Percentiles rank a stretch among this genome's conserved stretches.
Conservation (phyloP, 352 stramenopile genomes). For the Phytophthora litchii region DNA sequence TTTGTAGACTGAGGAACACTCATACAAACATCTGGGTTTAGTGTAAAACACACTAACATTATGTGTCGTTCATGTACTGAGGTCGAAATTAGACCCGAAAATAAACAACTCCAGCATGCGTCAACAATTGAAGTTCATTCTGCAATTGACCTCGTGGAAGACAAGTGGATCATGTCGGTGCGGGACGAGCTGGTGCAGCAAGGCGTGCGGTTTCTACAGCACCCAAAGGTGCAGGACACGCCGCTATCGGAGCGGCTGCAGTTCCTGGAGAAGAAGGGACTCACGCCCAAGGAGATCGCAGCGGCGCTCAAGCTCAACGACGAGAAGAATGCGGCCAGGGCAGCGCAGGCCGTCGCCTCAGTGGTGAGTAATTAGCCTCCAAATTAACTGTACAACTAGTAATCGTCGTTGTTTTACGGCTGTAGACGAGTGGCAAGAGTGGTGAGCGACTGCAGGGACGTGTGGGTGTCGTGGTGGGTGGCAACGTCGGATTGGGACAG, state of each 20-base stretch:
- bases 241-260: slow-evolving; percentile 70
- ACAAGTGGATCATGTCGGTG: slow-evolving; percentile 34
- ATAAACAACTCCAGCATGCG: neutral
- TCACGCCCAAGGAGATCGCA: slow-evolving; percentile 73
- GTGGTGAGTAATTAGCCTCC: slow-evolving; percentile 39
- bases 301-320: slow-evolving; percentile 70
- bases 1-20: slow-evolving; percentile 19
- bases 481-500: slow-evolving; percentile 62
- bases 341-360: slow-evolving; percentile 62
- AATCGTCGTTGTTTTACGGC: slow-evolving; percentile 11
- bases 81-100: too few species aligned
- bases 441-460: slow-evolving; percentile 61
- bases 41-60: neutral
- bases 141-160: slow-evolving; percentile 4
- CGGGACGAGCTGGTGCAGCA: slow-evolving; percentile 70
- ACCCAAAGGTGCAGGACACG: slow-evolving; percentile 78
- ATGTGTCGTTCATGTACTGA: neutral
- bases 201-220: slow-evolving; percentile 79
- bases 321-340: slow-evolving; percentile 55
- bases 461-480: slow-evolving; percentile 66
- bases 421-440: slow-evolving; percentile 57
- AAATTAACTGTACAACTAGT: neutral
- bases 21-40: slow-evolving; percentile 4
- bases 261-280: slow-evolving; percentile 82
- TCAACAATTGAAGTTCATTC: slow-evolving; percentile 26